These are phyloP conservation scores for Ogataea corticis DNA, from an alignment of 805 yeast species.

Conservation along the genomic window DNA sequence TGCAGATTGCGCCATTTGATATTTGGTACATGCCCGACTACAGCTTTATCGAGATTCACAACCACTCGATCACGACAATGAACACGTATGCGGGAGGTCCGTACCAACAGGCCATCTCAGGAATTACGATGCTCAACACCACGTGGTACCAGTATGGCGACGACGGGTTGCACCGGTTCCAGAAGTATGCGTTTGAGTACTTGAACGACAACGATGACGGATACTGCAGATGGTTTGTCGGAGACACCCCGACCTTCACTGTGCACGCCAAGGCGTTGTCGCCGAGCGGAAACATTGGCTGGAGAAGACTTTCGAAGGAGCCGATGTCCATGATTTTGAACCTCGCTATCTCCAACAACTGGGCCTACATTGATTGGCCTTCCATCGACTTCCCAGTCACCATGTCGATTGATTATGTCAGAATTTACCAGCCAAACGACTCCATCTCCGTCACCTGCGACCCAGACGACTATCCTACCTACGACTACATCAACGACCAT, in stretches of 20 bases:
- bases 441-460: slow-evolving; percentile 72
- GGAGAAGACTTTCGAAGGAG: slow-evolving; percentile 81
- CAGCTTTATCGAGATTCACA: slow-evolving; percentile 71
- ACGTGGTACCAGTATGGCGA: slow-evolving; percentile 79
- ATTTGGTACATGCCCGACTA: slow-evolving; percentile 94
- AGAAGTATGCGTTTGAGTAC: slow-evolving; percentile 77
- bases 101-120: slow-evolving; percentile 89
- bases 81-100: slow-evolving; percentile 93
- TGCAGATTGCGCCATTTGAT: slow-evolving; percentile 92
- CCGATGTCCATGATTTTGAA: slow-evolving; percentile 91
- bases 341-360: slow-evolving; percentile 84
- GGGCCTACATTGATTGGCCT: slow-evolving; percentile 95
- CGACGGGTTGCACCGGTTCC: slow-evolving; percentile 51
- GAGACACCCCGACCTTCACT: slow-evolving; percentile 74
- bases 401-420: slow-evolving; percentile 79
- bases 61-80: slow-evolving; percentile 70
- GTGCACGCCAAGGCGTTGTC: slow-evolving; percentile 72
- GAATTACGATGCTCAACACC: slow-evolving; percentile 71
- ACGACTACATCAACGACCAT: slow-evolving; percentile 76
- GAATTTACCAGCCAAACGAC: slow-evolving; percentile 85
- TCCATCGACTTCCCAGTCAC: slow-evolving; percentile 73
- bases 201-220: slow-evolving; percentile 69
- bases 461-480: slow-evolving; percentile 82
- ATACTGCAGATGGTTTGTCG: slow-evolving; percentile 85
- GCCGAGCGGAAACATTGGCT: slow-evolving; percentile 87